Evolutionary conservation across 1,139 yeast species (phyloP).

Genomic region (Protomyces pachydermus): DNA sequence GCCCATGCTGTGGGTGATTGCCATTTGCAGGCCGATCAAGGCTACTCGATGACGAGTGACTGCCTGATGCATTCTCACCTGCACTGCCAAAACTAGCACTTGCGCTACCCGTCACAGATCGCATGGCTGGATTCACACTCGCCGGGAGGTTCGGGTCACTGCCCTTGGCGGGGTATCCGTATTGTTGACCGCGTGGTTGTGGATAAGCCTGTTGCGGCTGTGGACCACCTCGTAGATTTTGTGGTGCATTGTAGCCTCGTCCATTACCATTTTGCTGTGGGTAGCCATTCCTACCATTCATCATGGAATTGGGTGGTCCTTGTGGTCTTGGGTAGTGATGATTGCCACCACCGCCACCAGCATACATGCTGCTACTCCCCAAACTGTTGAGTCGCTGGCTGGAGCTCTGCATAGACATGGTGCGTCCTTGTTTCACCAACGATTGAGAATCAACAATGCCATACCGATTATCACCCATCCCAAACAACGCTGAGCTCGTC

Average conservation of each 20-base stretch:
- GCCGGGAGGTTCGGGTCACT: slow-evolving; percentile 5
- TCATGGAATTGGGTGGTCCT: slow-evolving; percentile 23
- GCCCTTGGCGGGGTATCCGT: slow-evolving; percentile 6
- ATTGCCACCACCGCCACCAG: background rate
- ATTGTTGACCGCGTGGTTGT: background rate
- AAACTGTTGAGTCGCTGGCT: slow-evolving; percentile 4
- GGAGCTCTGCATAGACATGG: slow-evolving; percentile 12
- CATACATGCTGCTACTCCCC: background rate
- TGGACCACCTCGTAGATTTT: slow-evolving; percentile 11
- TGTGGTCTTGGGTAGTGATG: slow-evolving; percentile 1
- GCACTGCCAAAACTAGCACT: slow-evolving; percentile 23
- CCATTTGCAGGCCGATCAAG: background rate
- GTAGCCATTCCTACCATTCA: slow-evolving; percentile 13
- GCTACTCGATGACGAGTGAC: slow-evolving; percentile 23
- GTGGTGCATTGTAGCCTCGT: slow-evolving; percentile 1
- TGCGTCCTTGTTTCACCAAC: slow-evolving; percentile 8
- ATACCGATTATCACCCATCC: slow-evolving; percentile 25
- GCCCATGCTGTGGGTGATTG: background rate
- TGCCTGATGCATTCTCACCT: slow-evolving; percentile 21
- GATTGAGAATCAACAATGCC: slow-evolving; percentile 21
- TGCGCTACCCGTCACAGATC: slow-evolving; percentile 23
- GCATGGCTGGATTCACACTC: background rate
- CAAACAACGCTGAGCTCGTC: slow-evolving; percentile 12
- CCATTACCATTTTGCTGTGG: background rate
- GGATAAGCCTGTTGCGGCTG: slow-evolving; percentile 7